Conservation (phyloP, 2,329 filamentous ascomycete genomes). For the Trichoderma pleuroti region DNA sequence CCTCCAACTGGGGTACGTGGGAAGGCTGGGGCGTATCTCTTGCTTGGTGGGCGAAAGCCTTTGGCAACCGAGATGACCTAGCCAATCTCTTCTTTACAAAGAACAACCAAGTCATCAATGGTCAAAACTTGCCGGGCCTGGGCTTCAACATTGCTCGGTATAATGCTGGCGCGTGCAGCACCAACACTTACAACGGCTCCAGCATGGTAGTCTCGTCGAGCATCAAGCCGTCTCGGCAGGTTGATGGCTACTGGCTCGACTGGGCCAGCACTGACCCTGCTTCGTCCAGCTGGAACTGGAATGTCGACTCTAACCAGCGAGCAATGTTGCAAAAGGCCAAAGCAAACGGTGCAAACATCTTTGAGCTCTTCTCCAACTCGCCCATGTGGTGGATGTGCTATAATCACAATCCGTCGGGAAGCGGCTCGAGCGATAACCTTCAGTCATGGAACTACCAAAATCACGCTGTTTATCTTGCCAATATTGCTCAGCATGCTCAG, state of each 20-base stretch:
- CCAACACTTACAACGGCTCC: neutral
- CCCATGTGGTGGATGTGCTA: neutral
- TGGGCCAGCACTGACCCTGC: conserved; percentile 2
- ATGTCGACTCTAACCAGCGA: neutral
- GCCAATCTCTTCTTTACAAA: neutral
- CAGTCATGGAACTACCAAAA: neutral
- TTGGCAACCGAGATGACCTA: conserved; percentile 5
- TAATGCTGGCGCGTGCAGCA: neutral
- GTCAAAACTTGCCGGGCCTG: neutral
- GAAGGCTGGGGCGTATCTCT: conserved; percentile 14
- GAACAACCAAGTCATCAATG: conserved; percentile 4
- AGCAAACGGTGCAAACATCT: neutral
- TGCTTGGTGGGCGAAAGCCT: conserved; percentile 13
- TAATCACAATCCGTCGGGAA: neutral
- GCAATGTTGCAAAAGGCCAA: neutral
- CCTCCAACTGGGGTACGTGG: conserved; percentile 1
- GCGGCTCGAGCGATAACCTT: neutral
- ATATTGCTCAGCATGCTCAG: neutral
- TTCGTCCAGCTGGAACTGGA: conserved; percentile 8
- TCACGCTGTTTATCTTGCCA: neutral
- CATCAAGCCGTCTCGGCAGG: conserved; percentile 9
- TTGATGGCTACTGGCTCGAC: conserved; percentile 1
- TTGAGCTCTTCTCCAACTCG: neutral
- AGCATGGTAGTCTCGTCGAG: conserved; percentile 3
- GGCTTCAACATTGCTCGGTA: conserved; percentile 11